Conservation (phyloP, 495 filamentous ascomycete genomes). For the Penicillium soppii region DNA sequence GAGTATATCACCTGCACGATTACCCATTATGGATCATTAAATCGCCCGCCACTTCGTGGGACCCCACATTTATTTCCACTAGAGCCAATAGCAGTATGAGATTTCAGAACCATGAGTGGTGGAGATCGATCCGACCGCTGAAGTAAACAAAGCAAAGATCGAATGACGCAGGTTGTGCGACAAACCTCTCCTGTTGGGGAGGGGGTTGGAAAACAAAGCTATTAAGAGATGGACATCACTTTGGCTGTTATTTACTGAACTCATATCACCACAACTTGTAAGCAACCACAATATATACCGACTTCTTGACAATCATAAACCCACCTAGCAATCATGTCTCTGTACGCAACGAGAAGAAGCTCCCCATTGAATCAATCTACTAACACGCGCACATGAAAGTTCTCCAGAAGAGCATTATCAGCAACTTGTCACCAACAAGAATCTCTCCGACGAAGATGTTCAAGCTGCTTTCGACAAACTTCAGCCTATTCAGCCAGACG, state of each 20-base stretch:
- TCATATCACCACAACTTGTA: too few species aligned
- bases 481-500: constrained; percentile 11
- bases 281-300: too few species aligned
- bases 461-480: constrained; percentile 14
- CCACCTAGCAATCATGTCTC: background rate
- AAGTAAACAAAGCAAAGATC: background rate
- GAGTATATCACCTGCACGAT: too few species aligned
- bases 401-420: constrained; percentile 17
- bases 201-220: background rate
- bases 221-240: background rate
- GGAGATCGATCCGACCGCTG: background rate
- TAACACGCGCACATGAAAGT: background rate
- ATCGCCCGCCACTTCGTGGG: too few species aligned
- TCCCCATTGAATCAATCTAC: background rate
- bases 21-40: too few species aligned
- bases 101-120: background rate
- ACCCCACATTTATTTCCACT: background rate
- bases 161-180: background rate
- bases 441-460: constrained; percentile 10
- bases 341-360: background rate
- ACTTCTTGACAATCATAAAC: too few species aligned
- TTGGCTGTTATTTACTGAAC: too few species aligned
- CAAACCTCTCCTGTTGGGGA: background rate
- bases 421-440: constrained; percentile 7
- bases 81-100: background rate